Base-by-base conservation (phyloP, 495 filamentous ascomycete species). In the Pyronema omphalodes region DNA sequence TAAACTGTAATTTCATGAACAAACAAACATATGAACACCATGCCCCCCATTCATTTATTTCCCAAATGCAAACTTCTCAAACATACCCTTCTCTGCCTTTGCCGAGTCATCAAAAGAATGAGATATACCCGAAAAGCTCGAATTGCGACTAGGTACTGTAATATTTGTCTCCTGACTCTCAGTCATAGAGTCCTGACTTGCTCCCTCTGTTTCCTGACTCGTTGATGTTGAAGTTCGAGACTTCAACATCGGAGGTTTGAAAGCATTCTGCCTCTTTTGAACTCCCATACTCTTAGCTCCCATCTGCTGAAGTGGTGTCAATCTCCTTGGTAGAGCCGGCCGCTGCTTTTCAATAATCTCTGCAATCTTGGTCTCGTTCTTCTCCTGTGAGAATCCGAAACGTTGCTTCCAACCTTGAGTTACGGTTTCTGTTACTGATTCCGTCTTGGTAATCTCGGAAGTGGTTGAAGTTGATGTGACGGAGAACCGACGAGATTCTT, bases 401-500 rank as follows among this genome's bases (percentile, higher is more conserved):
- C 7, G 33, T 9, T 51, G 45, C 23, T 48, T 55, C 54, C 54
- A 55, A 3, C 46, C 46, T 40, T 55, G 45, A 1, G 54, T 34
- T 9, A 55, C 52, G 9, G 11, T 37, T 29, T 29, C 23, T 29
- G 23, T 29, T 29, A 29, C 23, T 29, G 23, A 29, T 29, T 29
- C 23, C 23, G 23, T 29, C 5, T 29, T 5, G 23, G 23, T 29
- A 29, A 29, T 29, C 23, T 29, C 23, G 23, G 23, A 29, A 29
- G 23, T 29, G 5, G 23, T 29, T 29, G 23, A 29, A 29, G 23
- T 29, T 1, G 23, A 29, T 1, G 23, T 29, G 23, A 29, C 5
- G 23, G 23, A 29, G 23, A 29, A 1, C 23, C 23, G 23, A 29
- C 23, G 23, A 5, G 23, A 2, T 29, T 29, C 23, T 29, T 29